Evolutionary conservation across 768 basidiomycete species (phyloP), one percentile per base, ranked within the genome.

Genomic region (Boletellus sp.): DNA sequence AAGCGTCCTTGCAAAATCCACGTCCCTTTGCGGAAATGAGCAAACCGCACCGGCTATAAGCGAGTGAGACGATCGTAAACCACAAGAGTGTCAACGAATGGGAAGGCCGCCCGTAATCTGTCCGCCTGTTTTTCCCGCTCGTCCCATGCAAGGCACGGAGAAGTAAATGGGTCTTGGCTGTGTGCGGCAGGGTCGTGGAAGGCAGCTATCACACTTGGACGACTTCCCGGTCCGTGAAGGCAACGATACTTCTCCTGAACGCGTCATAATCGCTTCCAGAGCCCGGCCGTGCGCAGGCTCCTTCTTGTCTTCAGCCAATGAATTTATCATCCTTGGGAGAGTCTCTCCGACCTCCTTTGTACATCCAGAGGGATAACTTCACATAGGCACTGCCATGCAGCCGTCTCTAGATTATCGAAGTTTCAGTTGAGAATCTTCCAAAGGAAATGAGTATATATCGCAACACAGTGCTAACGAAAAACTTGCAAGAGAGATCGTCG

Each of bases 361-460:
- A 24, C 24, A 10, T 20, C 24, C 34, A 11, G 47, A 26, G 34
- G 23, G 3, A 19, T 42, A 48, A 12, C 24, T 26, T 42, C 23
- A 12, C 47, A 48, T 8, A 11, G n/a, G 15, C n/a, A 23, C 6
- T 36, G 33, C 41, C 48, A 36, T 7, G 34, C 33, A 10, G 17
- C 20, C 31, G 3, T 4, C 17, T 19, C 19, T 1, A 48, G 41
- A 12, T 7, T 11, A 7, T 48, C 41, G n/a, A 48, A 48, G 23
- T 42, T 28, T 41, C 48, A 48, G 16, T 36, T 35, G 34, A 42
- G 42, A 20, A 48, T 42, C 48, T 48, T 42, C 19, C 9, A 20
- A 36, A 19, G 1, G 26, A 20, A 11, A 22, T 42, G 13, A 31
- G 17, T 16, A 32, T 19, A 36, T 42, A 36, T 16, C 3, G 31